These are phyloP conservation scores for Rhododendron ferrugineum DNA, from an alignment of 148 eudicot species.

Conservation along the genomic window DNA sequence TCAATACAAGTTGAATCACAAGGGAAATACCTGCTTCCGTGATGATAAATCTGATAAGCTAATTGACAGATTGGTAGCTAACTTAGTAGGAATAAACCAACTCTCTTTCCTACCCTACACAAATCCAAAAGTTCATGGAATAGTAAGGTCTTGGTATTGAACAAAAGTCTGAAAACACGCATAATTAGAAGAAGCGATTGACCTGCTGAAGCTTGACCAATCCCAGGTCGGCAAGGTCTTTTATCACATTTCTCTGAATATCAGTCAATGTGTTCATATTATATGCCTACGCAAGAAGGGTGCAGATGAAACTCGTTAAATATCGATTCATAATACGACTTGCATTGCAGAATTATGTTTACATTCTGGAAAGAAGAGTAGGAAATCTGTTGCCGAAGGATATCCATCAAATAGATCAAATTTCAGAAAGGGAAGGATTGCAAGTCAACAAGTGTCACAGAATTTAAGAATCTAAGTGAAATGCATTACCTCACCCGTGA, in stretches of 20 bases:
- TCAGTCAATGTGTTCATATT: conserved; percentile 72
- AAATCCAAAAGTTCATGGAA: conserved; percentile 11
- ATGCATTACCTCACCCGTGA: conserved; percentile 76
- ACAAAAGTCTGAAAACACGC: neutral
- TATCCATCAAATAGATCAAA: neutral
- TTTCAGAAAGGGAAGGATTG: conserved; percentile 2
- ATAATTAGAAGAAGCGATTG: conserved; percentile 9
- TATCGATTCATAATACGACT: neutral
- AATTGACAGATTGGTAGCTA: conserved; percentile 84
- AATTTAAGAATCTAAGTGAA: neutral
- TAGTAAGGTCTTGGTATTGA: neutral
- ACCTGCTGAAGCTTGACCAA: conserved; percentile 94
- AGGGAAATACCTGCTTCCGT: conserved; percentile 63
- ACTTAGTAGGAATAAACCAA: conserved; percentile 93
- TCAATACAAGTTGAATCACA: neutral
- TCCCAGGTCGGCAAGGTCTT: conserved; percentile 92
- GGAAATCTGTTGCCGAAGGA: neutral
- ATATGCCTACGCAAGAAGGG: conserved; percentile 55
- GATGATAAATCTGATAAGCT: conserved; percentile 83
- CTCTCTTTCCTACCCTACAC: conserved; percentile 91
- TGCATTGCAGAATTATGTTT: neutral
- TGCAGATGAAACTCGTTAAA: neutral
- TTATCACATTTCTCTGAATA: conserved; percentile 52
- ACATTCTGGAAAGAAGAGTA: neutral
- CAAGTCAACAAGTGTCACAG: neutral